Conservation (phyloP, 345 rosid species). For the Psidium guajava region DNA sequence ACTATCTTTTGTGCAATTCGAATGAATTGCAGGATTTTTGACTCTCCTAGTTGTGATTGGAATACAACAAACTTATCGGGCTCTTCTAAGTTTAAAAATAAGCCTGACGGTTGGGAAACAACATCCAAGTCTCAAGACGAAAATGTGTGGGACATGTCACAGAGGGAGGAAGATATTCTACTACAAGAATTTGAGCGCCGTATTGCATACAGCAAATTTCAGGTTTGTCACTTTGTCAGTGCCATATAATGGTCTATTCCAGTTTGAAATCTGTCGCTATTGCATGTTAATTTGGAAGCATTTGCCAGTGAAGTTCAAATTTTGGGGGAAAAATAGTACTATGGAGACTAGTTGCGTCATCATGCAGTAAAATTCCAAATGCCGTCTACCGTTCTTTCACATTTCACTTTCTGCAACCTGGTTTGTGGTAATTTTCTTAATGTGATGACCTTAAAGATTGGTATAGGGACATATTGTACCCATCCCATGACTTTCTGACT, state of each 20-base stretch:
- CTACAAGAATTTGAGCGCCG: slow-evolving; percentile 94
- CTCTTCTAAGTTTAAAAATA: slow-evolving; percentile 61
- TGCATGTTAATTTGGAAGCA: neutral
- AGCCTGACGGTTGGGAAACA: slow-evolving; percentile 98
- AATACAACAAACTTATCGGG: slow-evolving; percentile 37
- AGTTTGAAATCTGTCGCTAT: neutral
- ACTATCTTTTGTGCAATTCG: neutral
- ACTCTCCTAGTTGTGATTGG: slow-evolving; percentile 48
- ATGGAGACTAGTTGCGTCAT: neutral
- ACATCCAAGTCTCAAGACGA: slow-evolving; percentile 72
- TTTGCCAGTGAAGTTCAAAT: neutral
- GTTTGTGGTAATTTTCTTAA: neutral
- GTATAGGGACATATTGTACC: neutral
- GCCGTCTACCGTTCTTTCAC: neutral
- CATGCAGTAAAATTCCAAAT: neutral
- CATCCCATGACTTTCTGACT: neutral
- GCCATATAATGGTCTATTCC: neutral
- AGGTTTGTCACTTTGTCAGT: slow-evolving; percentile 26
- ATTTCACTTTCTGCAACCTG: neutral
- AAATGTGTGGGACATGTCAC: slow-evolving; percentile 92
- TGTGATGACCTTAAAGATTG: neutral
- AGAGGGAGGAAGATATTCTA: slow-evolving; percentile 89
- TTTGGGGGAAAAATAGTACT: neutral
- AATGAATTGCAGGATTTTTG: slow-evolving; percentile 55
- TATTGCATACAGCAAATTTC: slow-evolving; percentile 81